These are phyloP conservation scores for Akebia trifoliata DNA, from an alignment of 164 flowering plant genomes.

Conservation along the genomic window DNA sequence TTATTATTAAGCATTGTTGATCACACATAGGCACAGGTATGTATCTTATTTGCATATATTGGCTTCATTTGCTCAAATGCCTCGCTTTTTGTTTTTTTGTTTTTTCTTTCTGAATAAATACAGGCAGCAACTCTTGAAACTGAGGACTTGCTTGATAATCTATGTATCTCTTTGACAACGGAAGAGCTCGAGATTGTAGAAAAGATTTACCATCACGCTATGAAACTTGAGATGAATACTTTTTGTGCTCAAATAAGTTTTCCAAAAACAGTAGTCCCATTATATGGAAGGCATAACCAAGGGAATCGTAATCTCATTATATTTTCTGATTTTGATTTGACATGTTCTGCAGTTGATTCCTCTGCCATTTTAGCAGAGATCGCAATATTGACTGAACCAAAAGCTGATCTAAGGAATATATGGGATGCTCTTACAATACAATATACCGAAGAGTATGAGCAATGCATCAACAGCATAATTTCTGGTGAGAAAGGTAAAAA, in stretches of 20 bases:
- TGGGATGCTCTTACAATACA: conserved; percentile 73
- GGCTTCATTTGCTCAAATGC: not conserved
- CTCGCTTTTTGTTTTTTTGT: conserved; percentile 12
- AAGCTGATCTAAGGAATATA: conserved; percentile 64
- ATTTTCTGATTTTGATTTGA: conserved; percentile 96
- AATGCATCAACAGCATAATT: conserved; percentile 71
- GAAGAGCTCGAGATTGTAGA: conserved; percentile 90
- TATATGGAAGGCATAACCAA: conserved; percentile 47
- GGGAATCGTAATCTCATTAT: conserved; percentile 45
- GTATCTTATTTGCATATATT: not conserved
- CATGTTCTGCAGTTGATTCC: conserved; percentile 91
- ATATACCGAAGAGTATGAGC: conserved; percentile 88
- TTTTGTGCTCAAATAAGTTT: conserved; percentile 65
- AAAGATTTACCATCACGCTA: conserved; percentile 86
- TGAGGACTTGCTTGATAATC: conserved; percentile 87
- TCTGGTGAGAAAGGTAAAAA: conserved; percentile 51
- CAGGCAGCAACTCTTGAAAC: conserved; percentile 70
- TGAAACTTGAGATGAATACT: conserved; percentile 84
- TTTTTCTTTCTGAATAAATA: conserved; percentile 19
- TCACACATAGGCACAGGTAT: too few relatives aligned
- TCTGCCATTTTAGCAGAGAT: conserved; percentile 96
- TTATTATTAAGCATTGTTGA: too few relatives aligned
- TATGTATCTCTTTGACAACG: conserved; percentile 87
- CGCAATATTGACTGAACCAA: conserved; percentile 82
- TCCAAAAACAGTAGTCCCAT: conserved; percentile 64